Conservation (phyloP, 2,329 filamentous ascomycete genomes). For the Aspergillus sp. region DNA sequence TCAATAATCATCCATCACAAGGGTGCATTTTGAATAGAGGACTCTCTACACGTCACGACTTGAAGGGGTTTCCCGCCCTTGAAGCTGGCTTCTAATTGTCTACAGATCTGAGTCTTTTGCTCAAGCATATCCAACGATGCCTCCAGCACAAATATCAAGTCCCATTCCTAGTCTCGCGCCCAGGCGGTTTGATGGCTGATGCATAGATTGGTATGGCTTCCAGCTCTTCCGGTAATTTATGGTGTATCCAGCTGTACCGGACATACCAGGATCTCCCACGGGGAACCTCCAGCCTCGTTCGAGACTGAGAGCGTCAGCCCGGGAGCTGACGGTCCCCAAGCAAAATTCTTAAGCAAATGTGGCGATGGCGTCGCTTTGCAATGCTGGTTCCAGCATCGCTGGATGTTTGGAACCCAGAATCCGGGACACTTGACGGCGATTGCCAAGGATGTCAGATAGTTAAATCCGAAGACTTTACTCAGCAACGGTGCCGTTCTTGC, state of each 20-base stretch:
- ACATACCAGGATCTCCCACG: conserved; percentile 9
- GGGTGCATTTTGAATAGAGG: not conserved
- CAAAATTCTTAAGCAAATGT: conserved; percentile 2
- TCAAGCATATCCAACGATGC: not conserved
- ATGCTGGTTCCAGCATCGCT: not conserved
- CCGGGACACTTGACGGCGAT: conserved; percentile 5
- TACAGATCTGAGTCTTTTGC: not conserved
- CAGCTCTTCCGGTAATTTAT: conserved; percentile 12
- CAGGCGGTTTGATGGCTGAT: not conserved
- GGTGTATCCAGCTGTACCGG: conserved; percentile 3
- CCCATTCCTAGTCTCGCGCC: not conserved
- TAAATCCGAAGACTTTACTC: conserved; percentile 4
- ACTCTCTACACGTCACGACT: not conserved
- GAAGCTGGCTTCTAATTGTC: not conserved
- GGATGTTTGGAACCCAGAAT: not conserved
- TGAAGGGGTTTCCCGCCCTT: not conserved
- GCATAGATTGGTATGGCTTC: not conserved
- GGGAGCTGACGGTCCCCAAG: not conserved
- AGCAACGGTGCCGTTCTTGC: conserved; percentile 1
- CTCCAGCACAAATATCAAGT: not conserved
- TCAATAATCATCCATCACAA: conserved; percentile 1
- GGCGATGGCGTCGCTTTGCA: conserved; percentile 3
- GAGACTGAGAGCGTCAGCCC: not conserved
- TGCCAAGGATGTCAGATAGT: conserved; percentile 5
- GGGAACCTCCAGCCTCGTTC: conserved; percentile 11